Evolutionary conservation across 495 filamentous ascomycete genomes (phyloP).

Genomic region (Annulohypoxylon stygium): DNA sequence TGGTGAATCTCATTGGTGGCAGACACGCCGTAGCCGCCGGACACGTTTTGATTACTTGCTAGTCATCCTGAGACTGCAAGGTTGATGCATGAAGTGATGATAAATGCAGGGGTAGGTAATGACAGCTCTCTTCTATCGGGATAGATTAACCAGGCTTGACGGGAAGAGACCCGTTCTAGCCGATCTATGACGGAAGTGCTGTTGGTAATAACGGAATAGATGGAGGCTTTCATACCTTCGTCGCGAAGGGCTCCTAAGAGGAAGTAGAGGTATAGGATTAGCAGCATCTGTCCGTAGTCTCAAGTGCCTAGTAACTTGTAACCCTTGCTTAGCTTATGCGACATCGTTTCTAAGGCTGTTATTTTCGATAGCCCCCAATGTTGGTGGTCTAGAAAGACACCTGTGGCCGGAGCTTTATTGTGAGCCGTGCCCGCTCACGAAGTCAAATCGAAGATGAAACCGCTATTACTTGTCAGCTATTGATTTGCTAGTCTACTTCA

Average conservation of each 20-base stretch:
- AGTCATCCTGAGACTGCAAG: constrained; percentile 26
- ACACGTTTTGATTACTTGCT: constrained; percentile 20
- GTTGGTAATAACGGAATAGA: constrained; percentile 8
- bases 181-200: constrained; percentile 38
- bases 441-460: constrained; percentile 17
- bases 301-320: neutral
- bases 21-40: constrained; percentile 35
- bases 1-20: constrained; percentile 28
- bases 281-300: neutral
- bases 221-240: constrained; percentile 1
- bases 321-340: constrained; percentile 8
- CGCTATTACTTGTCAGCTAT: constrained; percentile 38
- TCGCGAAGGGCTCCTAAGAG: neutral
- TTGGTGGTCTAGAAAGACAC: constrained; percentile 1
- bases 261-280: neutral
- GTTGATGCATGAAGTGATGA: constrained; percentile 34
- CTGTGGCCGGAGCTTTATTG: constrained; percentile 12
- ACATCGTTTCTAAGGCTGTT: constrained; percentile 3
- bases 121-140: constrained; percentile 28
- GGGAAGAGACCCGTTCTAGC: constrained; percentile 42
- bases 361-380: constrained; percentile 24
- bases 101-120: constrained; percentile 34
- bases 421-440: constrained; percentile 21
- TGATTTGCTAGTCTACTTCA: constrained; percentile 37
- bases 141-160: constrained; percentile 30